Conservation (phyloP, 306 rosid genomes). For the Corylus americana region DNA sequence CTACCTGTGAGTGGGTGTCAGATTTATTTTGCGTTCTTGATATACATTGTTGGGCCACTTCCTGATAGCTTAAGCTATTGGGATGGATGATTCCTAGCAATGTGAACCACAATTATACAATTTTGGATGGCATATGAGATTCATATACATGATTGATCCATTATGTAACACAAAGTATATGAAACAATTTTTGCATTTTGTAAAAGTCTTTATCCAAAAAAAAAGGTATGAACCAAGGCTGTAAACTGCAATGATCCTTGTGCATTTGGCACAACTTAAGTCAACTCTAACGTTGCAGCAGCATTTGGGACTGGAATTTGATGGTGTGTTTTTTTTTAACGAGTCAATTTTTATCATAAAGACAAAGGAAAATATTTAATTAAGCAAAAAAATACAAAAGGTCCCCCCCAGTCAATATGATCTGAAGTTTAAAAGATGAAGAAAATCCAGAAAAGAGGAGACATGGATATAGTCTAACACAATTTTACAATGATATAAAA, state of each 20-base stretch:
- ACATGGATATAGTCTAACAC: too few species aligned
- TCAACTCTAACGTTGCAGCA: neutral
- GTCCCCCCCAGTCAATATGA: too few species aligned
- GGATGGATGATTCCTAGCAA: neutral
- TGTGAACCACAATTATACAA: neutral
- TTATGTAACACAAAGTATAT: neutral
- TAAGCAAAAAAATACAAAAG: neutral
- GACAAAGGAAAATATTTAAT: neutral
- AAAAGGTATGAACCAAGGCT: neutral
- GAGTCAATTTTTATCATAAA: neutral
- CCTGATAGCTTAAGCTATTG: neutral
- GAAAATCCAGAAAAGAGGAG: too few species aligned
- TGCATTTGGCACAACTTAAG: neutral
- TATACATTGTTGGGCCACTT: too few species aligned
- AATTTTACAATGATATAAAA: too few species aligned
- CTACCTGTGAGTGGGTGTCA: too few species aligned
- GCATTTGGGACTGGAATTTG: neutral
- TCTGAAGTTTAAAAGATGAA: too few species aligned
- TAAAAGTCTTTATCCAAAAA: too few species aligned
- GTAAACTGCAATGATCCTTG: neutral
- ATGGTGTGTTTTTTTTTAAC: neutral
- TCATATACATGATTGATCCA: neutral
- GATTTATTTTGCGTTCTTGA: too few species aligned
- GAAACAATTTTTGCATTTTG: neutral
- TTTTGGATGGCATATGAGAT: slow-evolving; percentile 1